Evolutionary conservation across 495 filamentous ascomycete species (phyloP).

Genomic region (Haplographium delicatum): DNA sequence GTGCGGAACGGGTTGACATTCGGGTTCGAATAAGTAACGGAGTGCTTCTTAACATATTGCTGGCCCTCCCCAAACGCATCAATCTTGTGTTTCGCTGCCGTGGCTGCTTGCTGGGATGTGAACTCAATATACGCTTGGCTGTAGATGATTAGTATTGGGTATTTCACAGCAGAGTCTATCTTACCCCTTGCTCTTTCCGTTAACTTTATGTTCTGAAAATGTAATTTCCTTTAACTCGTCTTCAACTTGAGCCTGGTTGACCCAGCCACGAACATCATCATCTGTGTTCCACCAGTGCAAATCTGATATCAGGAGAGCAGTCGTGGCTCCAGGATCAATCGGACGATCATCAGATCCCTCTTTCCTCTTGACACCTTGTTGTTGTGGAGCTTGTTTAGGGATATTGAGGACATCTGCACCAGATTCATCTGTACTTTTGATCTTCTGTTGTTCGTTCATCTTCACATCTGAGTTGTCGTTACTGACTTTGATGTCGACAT

Average conservation of each 20-base stretch:
- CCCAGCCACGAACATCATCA: slow-evolving; percentile 89
- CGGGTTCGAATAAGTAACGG: slow-evolving; percentile 70
- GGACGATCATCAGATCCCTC: slow-evolving; percentile 69
- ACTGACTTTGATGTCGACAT: slow-evolving; percentile 38
- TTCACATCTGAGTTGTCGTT: slow-evolving; percentile 31
- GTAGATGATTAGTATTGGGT: slow-evolving; percentile 7
- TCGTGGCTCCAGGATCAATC: slow-evolving; percentile 75
- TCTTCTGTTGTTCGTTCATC: slow-evolving; percentile 37
- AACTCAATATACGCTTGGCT: slow-evolving; percentile 93
- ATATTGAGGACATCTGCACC: slow-evolving; percentile 33
- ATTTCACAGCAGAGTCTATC: not conserved
- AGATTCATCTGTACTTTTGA: slow-evolving; percentile 43
- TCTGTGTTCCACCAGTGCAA: slow-evolving; percentile 96
- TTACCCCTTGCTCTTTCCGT: slow-evolving; percentile 96
- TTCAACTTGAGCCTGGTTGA: slow-evolving; percentile 68
- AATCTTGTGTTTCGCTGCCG: slow-evolving; percentile 77
- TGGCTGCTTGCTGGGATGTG: slow-evolving; percentile 75
- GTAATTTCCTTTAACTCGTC: slow-evolving; percentile 86
- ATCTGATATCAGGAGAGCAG: slow-evolving; percentile 78
- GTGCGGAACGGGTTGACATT: slow-evolving; percentile 84
- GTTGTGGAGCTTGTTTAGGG: slow-evolving; percentile 46
- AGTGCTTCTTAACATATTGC: slow-evolving; percentile 57
- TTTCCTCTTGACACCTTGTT: slow-evolving; percentile 74
- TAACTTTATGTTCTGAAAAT: slow-evolving; percentile 97
- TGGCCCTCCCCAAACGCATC: slow-evolving; percentile 55